Base-by-base conservation (phyloP, 2,329 filamentous ascomycete species). In the Ciborinia camelliae region DNA sequence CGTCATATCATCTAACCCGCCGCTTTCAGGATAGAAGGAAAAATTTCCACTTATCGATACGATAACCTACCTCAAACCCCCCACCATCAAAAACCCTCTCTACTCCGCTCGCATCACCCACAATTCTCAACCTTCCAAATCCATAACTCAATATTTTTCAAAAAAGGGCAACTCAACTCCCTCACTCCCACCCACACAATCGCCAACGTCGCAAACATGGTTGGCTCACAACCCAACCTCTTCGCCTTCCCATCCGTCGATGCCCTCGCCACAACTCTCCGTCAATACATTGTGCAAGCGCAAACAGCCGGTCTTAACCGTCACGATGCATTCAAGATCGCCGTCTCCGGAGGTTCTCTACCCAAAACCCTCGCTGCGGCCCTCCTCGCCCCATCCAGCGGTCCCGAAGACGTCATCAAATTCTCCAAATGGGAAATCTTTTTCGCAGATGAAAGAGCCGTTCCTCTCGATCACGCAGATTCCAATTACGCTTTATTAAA, bases 401-500 rank as follows among this genome's bases (percentile, higher is more conserved):
- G 79, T 50, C 65, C 72, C 9, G 71, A 88, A 64, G 90, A 92
- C 75, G 83, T 80, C 4, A 79, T 93, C 71, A 82, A 90, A 73
- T 97, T 96, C 79, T 81, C 84, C 76, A 92, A 91, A 77, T 99
- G 95, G 95, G 91, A 98, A 74, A 91, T 99, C 75, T 99, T 98
- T 84, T 98, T 97, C 78, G 94, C 94, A 75, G 95, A 99, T 76
- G 95, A 99, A 83, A 91, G 95, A 74, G 91, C 91, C 72, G 95
- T 98, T 62, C 90, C 95, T 28, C 88, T 97, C 71, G 88, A 95
- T 77, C 90, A 98, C 79, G 84, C 86, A 70, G 94, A 99, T 81
- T 97, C 92, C 81, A 99, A 98, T 81, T 97, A 97, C 80, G 86
- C 82, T 67, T 86, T 97, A 52, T 80, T 98, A 71, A 95, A 97